Conservation (phyloP, 202 grass and related monocot genomes). For the Schoenoplectus triqueter region DNA sequence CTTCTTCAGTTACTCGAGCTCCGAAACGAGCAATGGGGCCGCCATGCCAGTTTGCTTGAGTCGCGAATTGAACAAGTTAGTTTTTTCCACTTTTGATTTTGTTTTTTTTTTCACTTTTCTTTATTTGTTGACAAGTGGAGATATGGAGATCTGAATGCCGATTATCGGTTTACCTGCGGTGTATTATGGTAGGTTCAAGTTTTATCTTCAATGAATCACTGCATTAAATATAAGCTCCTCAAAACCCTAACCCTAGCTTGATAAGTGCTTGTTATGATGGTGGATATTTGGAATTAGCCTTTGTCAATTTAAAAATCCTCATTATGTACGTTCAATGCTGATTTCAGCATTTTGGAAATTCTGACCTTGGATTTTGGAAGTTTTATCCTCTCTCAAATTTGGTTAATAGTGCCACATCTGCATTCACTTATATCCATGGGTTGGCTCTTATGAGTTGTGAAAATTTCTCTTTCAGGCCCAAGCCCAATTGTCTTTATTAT, state of each 20-base stretch:
- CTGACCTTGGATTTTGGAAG: neutral
- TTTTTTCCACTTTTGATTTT: neutral
- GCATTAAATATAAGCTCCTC: constrained; percentile 18
- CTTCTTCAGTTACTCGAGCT: constrained; percentile 45
- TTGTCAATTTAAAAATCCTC: constrained; percentile 29
- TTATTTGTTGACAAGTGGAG: neutral
- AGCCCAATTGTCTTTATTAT: neutral
- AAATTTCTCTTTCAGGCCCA: neutral
- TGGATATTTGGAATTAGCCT: neutral
- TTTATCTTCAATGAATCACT: neutral
- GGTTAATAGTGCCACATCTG: neutral
- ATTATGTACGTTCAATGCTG: neutral
- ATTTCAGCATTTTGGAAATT: neutral
- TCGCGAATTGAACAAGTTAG: constrained; percentile 42
- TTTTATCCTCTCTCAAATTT: neutral
- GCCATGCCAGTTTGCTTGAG: constrained; percentile 37
- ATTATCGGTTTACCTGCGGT: neutral
- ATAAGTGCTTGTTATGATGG: neutral
- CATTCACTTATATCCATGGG: neutral
- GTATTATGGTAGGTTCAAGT: constrained; percentile 3
- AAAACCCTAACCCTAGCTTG: constrained; percentile 28
- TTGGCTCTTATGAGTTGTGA: neutral
- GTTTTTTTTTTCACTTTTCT: neutral
- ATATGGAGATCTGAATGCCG: constrained; percentile 22
- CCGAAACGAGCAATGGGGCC: constrained; percentile 46